Conservation (phyloP, 768 basidiomycete genomes). For the Russula vinacea region DNA sequence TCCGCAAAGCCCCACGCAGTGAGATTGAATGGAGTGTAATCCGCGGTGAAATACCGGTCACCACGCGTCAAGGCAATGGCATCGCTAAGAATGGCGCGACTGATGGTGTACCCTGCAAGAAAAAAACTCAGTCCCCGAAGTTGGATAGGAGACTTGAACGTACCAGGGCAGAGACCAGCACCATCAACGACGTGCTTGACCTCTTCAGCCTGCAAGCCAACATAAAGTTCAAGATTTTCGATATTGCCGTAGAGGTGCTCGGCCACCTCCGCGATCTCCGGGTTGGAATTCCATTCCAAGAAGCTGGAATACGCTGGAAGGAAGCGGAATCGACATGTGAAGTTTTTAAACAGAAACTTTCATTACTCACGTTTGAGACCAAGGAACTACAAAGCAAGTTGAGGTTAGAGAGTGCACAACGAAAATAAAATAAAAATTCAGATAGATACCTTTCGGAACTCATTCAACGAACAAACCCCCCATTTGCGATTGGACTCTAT, state of each 20-base stretch:
- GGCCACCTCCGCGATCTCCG: constrained; percentile 64
- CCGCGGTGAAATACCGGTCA: constrained; percentile 77
- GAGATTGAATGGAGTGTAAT: constrained; percentile 76
- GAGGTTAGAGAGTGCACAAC: neutral
- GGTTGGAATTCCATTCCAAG: constrained; percentile 77
- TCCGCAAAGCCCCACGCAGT: constrained; percentile 85
- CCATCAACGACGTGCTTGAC: constrained; percentile 72
- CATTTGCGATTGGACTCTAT: constrained; percentile 72
- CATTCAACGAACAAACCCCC: constrained; percentile 82
- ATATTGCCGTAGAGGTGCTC: constrained; percentile 77
- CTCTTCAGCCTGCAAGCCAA: constrained; percentile 76
- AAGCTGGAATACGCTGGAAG: constrained; percentile 61
- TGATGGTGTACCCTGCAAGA: constrained; percentile 66
- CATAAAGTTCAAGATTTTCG: constrained; percentile 75
- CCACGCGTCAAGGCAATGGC: constrained; percentile 85
- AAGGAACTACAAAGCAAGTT: constrained; percentile 48
- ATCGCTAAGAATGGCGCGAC: constrained; percentile 81
- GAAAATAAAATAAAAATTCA: neutral
- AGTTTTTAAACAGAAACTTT: neutral
- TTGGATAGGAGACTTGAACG: constrained; percentile 21
- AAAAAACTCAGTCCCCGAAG: neutral
- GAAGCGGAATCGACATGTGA: neutral
- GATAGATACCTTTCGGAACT: constrained; percentile 61
- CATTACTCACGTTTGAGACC: constrained; percentile 63
- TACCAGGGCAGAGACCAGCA: constrained; percentile 82